A percentile compares a stretch with the other conserved stretches of the same genome.
phyloP scores from a whole-genome alignment of 768 basidiomycete species.

The Tulasnella sp. region DNA sequence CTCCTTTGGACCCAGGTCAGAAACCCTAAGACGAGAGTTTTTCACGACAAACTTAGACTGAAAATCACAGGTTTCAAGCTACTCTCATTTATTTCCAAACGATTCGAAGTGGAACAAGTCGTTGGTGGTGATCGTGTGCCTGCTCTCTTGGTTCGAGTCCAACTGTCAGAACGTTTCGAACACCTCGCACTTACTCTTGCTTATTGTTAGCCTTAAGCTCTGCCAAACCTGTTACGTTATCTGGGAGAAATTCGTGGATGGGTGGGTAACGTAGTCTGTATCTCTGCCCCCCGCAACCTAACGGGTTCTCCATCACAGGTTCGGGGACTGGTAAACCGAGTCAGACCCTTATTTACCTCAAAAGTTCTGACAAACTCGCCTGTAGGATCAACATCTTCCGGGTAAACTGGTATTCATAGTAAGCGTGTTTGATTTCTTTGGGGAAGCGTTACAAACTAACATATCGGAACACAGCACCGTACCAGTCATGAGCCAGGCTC shows the following conservation, averaged over 20 bases:
- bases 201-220: background rate
- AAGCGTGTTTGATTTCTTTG: background rate
- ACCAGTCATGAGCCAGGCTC: background rate
- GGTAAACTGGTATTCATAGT: background rate
- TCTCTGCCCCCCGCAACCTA: background rate
- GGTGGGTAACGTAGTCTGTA: background rate
- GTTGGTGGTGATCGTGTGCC: background rate
- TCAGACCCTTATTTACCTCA: background rate
- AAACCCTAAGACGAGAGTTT: background rate
- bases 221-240: background rate
- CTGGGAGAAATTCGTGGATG: background rate
- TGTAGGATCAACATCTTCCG: background rate
- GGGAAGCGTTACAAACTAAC: background rate
- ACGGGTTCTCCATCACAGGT: background rate
- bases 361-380: background rate
- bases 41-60: background rate
- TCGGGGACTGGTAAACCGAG: constrained; percentile 15
- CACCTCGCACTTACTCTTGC: background rate
- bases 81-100: background rate
- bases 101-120: constrained; percentile 4
- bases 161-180: background rate
- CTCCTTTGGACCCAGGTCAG: constrained; percentile 10
- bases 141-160: constrained; percentile 6
- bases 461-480: background rate
- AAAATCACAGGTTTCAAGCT: background rate